Base-by-base conservation (phyloP, 1,139 yeast species). In the Candida dubliniensis region DNA sequence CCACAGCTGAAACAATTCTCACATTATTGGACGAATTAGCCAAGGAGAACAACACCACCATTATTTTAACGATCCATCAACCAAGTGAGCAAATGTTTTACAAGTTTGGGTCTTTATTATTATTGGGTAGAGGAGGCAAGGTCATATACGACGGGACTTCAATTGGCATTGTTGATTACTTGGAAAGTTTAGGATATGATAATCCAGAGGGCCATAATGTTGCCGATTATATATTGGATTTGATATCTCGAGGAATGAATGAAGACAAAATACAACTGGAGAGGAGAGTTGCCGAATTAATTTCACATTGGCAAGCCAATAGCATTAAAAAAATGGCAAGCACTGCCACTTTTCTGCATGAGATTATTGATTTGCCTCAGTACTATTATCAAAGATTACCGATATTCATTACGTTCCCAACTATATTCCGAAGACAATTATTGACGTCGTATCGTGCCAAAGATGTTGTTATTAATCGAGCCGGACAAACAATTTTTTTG, bases 11-110 rank as follows among this genome's bases (percentile, higher is more conserved):
- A 1, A 77, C 90, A 0, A 85, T 88, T 38, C 62, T 89, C 37
- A 72, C 74, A 32, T 79, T 88, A 39, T 68, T 89, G 46, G 71
- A 78, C 37, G 69, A 71, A 4, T 64, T 89, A 34, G 81, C 89
- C 1, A 56, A 57, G 1, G 69, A 73, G 11, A 76, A 77, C 42
- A 83, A 86, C 0, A 81, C 88, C 14, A 88, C 96, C 0, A 69
- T 89, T 10, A 78, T 89, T 31, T 70, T 87, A 56, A 87, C 96
- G 0, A 85, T 89, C 42, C 96, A 89, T 58, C 96, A 89, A 56
- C 96, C 96, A 1, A 77, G 87, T 51, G 81, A 81, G 24, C 84
- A 80, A 42, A 67, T 87, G 52, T 81, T 85, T 52, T 59, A 69
- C 5, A 66, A 67, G 42, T 87, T 88, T 67, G 93, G 89, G 6